Evolutionary conservation across 768 basidiomycete genomes (phyloP).

Genomic region (Exidia glandulosa): DNA sequence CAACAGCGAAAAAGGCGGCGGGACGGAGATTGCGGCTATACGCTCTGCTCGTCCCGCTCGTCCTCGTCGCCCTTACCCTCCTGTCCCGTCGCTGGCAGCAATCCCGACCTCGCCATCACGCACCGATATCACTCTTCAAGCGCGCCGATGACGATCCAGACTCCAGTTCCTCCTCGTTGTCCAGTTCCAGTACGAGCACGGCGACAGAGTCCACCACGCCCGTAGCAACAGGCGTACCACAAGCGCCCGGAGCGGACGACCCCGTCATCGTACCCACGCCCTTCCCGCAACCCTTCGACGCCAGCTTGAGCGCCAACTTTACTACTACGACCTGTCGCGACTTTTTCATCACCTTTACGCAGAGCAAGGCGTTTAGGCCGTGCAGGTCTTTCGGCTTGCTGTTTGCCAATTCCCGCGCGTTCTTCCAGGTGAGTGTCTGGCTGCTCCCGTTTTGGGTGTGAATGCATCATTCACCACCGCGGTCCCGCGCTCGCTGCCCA

Average conservation of each 20-base stretch:
- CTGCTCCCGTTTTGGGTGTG: slow-evolving; percentile 2
- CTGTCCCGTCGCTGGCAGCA: neutral
- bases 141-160: neutral
- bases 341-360: slow-evolving; percentile 72
- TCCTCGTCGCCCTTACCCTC: neutral
- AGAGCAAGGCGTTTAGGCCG: slow-evolving; percentile 43
- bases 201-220: neutral
- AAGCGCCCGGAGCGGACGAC: slow-evolving; percentile 11
- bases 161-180: neutral
- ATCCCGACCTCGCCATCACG: neutral
- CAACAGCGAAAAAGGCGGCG: neutral
- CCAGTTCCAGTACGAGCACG: neutral
- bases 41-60: neutral
- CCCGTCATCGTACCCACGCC: slow-evolving; percentile 46
- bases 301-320: slow-evolving; percentile 52
- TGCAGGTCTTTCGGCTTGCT: slow-evolving; percentile 71
- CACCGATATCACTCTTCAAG: neutral
- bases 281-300: slow-evolving; percentile 68
- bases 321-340: slow-evolving; percentile 49
- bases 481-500: too few species aligned
- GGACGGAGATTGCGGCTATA: neutral
- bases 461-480: too few species aligned
- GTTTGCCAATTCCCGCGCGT: slow-evolving; percentile 39
- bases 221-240: neutral
- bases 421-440: slow-evolving; percentile 37